These are phyloP conservation scores for Exsudoporus frostii DNA, from an alignment of 768 basidiomycete species.

Conservation along the genomic window DNA sequence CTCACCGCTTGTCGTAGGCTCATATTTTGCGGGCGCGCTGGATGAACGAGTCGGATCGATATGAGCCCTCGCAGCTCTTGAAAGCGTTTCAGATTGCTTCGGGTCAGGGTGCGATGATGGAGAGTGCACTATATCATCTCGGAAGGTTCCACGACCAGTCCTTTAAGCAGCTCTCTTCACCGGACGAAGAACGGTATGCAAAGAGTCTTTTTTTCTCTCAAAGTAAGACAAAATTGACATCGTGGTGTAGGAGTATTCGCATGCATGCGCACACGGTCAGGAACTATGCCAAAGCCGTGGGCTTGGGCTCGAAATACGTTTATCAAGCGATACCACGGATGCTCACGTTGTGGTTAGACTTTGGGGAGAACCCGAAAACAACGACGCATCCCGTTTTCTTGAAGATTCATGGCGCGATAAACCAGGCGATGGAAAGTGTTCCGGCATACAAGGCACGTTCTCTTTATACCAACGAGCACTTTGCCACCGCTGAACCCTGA, in stretches of 20 bases:
- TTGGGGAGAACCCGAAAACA: slow-evolving; percentile 55
- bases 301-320: slow-evolving; percentile 87
- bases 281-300: slow-evolving; percentile 67
- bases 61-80: slow-evolving; percentile 60
- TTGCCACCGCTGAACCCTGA: slow-evolving; percentile 8
- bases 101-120: slow-evolving; percentile 57
- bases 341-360: slow-evolving; percentile 91
- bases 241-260: slow-evolving; percentile 46
- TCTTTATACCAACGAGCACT: not conserved
- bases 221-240: not conserved
- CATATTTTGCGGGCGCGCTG: slow-evolving; percentile 82
- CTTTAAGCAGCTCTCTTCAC: slow-evolving; percentile 49
- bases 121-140: slow-evolving; percentile 81
- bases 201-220: not conserved
- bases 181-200: slow-evolving; percentile 54
- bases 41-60: slow-evolving; percentile 89
- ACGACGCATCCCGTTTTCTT: slow-evolving; percentile 39
- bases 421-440: slow-evolving; percentile 52
- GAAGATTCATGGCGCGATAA: slow-evolving; percentile 56
- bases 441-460: slow-evolving; percentile 74
- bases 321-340: slow-evolving; percentile 94
- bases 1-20: slow-evolving; percentile 44
- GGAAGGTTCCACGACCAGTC: slow-evolving; percentile 87
- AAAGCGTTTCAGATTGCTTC: slow-evolving; percentile 54
- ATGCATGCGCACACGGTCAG: slow-evolving; percentile 67